Evolutionary conservation across 371 early-diverging fungal genomes (phyloP).

Genomic region (Mortierella sp.): DNA sequence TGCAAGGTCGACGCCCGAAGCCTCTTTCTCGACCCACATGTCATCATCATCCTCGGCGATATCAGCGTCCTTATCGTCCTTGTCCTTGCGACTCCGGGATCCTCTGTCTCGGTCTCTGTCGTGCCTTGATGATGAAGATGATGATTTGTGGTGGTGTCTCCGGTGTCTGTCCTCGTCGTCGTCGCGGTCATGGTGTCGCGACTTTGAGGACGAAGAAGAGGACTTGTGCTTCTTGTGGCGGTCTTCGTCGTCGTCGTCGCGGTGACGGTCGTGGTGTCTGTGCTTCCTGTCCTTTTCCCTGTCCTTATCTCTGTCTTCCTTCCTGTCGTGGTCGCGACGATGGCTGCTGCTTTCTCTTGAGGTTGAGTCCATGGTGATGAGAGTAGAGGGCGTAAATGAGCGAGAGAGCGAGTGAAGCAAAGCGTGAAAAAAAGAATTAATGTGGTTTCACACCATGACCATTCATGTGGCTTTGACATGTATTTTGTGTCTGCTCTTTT

Average conservation of each 20-base stretch:
- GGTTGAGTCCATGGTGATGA: conserved; percentile 33
- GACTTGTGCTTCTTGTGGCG: conserved; percentile 48
- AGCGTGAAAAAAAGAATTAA: not conserved
- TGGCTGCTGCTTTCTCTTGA: conserved; percentile 30
- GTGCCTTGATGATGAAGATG: conserved; percentile 29
- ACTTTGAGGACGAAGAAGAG: conserved; percentile 43
- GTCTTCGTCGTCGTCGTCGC: conserved; percentile 21
- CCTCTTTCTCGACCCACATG: conserved; percentile 58
- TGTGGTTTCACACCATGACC: not conserved
- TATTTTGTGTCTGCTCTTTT: conserved; percentile 8
- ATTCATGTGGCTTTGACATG: conserved; percentile 1
- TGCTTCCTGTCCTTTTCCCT: conserved; percentile 34
- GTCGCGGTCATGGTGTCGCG: conserved; percentile 46
- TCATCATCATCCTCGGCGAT: conserved; percentile 41
- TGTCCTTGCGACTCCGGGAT: conserved; percentile 18
- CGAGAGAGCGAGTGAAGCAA: not conserved
- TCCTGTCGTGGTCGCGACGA: conserved; percentile 22
- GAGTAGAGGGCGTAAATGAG: not conserved
- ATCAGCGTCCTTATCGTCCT: conserved; percentile 1
- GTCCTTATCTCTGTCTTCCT: conserved; percentile 27
- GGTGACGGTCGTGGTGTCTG: conserved; percentile 28
- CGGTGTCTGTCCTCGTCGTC: conserved; percentile 33
- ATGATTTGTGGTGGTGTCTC: conserved; percentile 33
- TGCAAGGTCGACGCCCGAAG: conserved; percentile 16
- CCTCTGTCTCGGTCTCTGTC: conserved; percentile 36